Evolutionary conservation across 1,284 basidiomycete genomes (phyloP).

Genomic region (Butyriboletus appendiculatus): DNA sequence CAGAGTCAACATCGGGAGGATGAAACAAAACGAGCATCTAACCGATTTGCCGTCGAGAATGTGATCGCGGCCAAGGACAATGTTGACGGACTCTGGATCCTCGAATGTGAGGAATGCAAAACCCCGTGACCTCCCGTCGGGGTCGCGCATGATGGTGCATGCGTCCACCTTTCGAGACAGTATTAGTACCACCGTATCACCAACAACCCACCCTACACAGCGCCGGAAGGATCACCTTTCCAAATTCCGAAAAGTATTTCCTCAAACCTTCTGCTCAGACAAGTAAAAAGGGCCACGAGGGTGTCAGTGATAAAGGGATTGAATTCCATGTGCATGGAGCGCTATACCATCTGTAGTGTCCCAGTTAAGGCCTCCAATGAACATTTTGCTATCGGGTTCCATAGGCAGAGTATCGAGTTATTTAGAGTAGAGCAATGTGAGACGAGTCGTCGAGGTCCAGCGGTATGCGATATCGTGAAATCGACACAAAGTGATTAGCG

Average conservation of each 20-base stretch:
- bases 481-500: conserved; percentile 37
- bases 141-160: conserved; percentile 95
- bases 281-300: conserved; percentile 24
- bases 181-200: conserved; percentile 14
- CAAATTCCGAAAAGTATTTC: conserved; percentile 72
- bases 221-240: conserved; percentile 50
- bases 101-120: conserved; percentile 96
- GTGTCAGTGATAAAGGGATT: conserved; percentile 42
- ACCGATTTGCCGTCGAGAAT: conserved; percentile 90
- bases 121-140: conserved; percentile 85
- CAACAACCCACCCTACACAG: not conserved
- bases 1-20: conserved; percentile 4
- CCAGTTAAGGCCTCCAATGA: conserved; percentile 97
- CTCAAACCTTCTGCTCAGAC: conserved; percentile 61
- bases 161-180: conserved; percentile 67
- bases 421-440: conserved; percentile 34
- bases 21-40: conserved; percentile 33
- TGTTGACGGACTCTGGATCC: conserved; percentile 77
- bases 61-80: conserved; percentile 84
- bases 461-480: conserved; percentile 39
- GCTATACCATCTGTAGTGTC: conserved; percentile 93
- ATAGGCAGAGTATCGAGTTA: conserved; percentile 38
- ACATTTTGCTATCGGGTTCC: conserved; percentile 86
- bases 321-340: conserved; percentile 40
- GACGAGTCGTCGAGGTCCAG: conserved; percentile 33